Conservation (phyloP, 2,329 filamentous ascomycete species). For the Trichoderma sp. region DNA sequence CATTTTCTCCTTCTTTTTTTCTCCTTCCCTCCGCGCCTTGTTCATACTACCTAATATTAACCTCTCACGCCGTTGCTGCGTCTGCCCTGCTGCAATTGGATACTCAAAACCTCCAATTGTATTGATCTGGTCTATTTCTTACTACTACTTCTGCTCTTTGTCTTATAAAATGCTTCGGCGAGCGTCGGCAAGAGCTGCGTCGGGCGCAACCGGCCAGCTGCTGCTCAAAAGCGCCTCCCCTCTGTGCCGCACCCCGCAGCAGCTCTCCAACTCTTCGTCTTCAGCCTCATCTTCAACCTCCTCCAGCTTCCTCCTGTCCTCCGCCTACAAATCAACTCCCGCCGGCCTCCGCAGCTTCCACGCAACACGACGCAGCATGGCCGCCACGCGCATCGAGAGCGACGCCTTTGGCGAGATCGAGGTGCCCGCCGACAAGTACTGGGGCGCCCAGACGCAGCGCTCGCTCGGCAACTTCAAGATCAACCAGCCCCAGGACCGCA, state of each 20-base stretch:
- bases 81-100: too few species aligned
- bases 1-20: background rate
- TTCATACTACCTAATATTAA: background rate
- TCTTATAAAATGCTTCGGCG: slow-evolving; percentile 22
- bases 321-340: background rate
- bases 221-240: slow-evolving; percentile 11
- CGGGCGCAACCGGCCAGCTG: slow-evolving; percentile 19
- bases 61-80: background rate
- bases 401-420: slow-evolving; percentile 98
- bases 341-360: slow-evolving; percentile 28
- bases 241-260: slow-evolving; percentile 19
- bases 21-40: background rate
- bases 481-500: slow-evolving; percentile 98
- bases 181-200: slow-evolving; percentile 21
- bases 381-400: slow-evolving; percentile 76
- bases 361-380: slow-evolving; percentile 32
- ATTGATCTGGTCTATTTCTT: background rate
- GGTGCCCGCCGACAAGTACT: slow-evolving; percentile 91
- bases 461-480: slow-evolving; percentile 98
- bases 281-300: background rate
- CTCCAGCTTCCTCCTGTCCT: too few species aligned
- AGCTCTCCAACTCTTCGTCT: background rate
- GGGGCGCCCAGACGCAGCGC: slow-evolving; percentile 96
- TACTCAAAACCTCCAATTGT: background rate
- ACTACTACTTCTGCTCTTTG: background rate